phyloP scores from a whole-genome alignment of 805 yeast species.

The Kluyveromyces nonfermentans region DNA sequence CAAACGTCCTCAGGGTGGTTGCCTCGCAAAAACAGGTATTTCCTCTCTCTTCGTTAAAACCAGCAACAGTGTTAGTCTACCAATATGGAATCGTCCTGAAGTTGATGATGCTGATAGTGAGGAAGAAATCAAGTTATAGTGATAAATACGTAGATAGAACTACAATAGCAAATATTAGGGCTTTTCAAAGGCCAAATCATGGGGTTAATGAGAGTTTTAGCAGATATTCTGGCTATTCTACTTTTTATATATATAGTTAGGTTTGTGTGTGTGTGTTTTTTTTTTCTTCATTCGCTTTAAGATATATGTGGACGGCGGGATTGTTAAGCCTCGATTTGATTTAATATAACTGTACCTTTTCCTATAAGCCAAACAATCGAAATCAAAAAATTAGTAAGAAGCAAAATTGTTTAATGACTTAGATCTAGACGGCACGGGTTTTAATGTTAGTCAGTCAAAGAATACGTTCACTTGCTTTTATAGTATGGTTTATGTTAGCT shows the following conservation, averaged over 20 bases:
- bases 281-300: too few relatives aligned
- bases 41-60: conserved; percentile 56
- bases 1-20: conserved; percentile 50
- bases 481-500: neutral
- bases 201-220: too few relatives aligned
- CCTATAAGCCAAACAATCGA: too few relatives aligned
- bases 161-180: neutral
- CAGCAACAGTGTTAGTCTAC: conserved; percentile 56
- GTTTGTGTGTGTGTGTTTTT: too few relatives aligned
- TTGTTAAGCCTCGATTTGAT: neutral
- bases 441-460: neutral
- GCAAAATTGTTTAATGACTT: neutral
- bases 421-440: neutral
- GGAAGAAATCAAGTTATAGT: conserved; percentile 4
- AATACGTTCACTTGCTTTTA: neutral
- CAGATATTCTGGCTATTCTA: too few relatives aligned
- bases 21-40: conserved; percentile 34
- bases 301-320: too few relatives aligned
- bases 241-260: too few relatives aligned
- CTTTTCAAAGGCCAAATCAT: too few relatives aligned
- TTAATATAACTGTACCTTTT: too few relatives aligned
- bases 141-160: neutral
- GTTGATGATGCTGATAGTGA: conserved; percentile 5
- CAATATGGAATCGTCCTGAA: conserved; percentile 30
- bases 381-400: neutral